A percentile compares a stretch with the other conserved stretches of the same genome.
These are phyloP conservation scores for Smallanthus sonchifolius DNA, from an alignment of 129 eudicot genomes.

Conservation along the genomic window DNA sequence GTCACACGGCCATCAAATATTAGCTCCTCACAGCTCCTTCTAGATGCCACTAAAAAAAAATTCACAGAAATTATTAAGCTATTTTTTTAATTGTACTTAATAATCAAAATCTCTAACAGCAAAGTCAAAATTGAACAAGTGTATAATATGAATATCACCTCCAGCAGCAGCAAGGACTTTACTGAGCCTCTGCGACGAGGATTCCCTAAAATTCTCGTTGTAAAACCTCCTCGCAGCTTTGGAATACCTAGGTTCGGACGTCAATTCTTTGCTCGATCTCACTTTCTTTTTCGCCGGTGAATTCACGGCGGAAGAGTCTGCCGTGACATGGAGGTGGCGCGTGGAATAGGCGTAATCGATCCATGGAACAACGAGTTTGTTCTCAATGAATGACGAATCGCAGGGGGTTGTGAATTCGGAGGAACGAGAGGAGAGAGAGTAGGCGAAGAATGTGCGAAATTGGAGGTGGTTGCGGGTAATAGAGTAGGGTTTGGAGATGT, in stretches of 20 bases:
- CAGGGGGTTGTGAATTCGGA: constrained; percentile 46
- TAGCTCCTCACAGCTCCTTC: constrained; percentile 89
- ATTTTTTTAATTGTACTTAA: not conserved
- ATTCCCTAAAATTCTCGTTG: constrained; percentile 62
- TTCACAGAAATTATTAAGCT: not conserved
- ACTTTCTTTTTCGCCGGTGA: constrained; percentile 33
- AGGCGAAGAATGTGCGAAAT: constrained; percentile 33
- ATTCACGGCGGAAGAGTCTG: constrained; percentile 24
- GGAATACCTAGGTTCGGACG: constrained; percentile 59
- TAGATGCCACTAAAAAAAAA: constrained; percentile 74
- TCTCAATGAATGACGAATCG: constrained; percentile 34
- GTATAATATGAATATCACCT: constrained; percentile 36
- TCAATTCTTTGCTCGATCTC: constrained; percentile 21
- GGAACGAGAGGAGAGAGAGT: constrained; percentile 38
- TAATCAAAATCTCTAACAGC: not conserved
- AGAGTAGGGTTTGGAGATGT: constrained; percentile 38
- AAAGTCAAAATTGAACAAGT: not conserved
- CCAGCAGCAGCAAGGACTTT: constrained; percentile 97
- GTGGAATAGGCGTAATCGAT: constrained; percentile 42
- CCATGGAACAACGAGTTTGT: constrained; percentile 54
- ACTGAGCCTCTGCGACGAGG: constrained; percentile 69
- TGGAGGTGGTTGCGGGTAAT: constrained; percentile 34
- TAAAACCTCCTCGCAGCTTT: constrained; percentile 91
- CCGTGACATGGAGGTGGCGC: constrained; percentile 39
- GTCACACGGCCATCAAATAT: constrained; percentile 86